Base-by-base conservation (phyloP, 140 eudicot genomes). In the Ambrosia hybrid region DNA sequence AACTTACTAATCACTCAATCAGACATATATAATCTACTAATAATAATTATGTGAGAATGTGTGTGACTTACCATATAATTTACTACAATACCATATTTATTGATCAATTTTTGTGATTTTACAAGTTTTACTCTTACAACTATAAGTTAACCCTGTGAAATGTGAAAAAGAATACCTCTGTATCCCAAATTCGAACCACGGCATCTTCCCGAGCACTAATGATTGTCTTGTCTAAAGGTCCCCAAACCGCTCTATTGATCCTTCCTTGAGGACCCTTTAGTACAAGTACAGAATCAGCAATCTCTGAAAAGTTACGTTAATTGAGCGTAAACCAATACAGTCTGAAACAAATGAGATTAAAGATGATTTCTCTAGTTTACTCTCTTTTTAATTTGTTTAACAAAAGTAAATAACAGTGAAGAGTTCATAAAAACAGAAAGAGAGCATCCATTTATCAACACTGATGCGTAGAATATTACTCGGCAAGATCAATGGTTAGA, bases 201-300 rank as follows among this genome's bases (percentile, higher is more conserved):
- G 96, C 81, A 90, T 93, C 98, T 88, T 93, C 98, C 63, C 98
- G 97, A 72, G 83, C 92, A 77, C 98, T 90, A 52, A 93, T 80
- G 14, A 93, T 89, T 7, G 95, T 87, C 78, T 48, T 80, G 78
- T 93, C 90, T 55, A 93, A 79, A 63, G 97, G 96, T 71, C 98
- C 98, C 96, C 94, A 93, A 66, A 93, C 97, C 57, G 97, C 98
- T 81, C 98, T 90, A 67, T 87, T 90, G 21, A 93, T 87, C 82
- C 98, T 83, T 73, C 96, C 97, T 68, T 77, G 87, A 33, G 98
- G 94, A 38, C 98, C 97, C 79, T 82, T 90, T 7, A 93, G 75
- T 55, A 76, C 72, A 52, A 82, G 91, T 43, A 71, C 88, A 45
- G 98, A 93, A 10, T 88, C 94, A 71, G 85, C 85, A 57, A 64